These are phyloP conservation scores for Warburgia ugandensis DNA, from an alignment of 164 flowering plant genomes.

Conservation along the genomic window DNA sequence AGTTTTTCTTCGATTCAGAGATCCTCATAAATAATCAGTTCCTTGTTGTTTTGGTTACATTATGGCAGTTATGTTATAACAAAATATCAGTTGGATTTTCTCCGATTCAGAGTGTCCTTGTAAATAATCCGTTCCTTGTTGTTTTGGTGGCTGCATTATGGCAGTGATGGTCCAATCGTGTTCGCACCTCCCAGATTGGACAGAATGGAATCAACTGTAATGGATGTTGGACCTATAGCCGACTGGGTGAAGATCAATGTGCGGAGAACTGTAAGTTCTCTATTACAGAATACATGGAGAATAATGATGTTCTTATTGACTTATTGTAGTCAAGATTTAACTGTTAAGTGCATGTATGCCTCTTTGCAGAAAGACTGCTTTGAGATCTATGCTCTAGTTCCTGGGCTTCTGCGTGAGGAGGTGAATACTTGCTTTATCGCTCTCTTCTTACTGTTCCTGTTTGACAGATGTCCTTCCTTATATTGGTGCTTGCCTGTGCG, in stretches of 20 bases:
- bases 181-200: conserved; percentile 44
- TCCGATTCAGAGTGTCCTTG: too few species aligned
- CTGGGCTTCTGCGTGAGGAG: conserved; percentile 97
- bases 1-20: too few species aligned
- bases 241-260: conserved; percentile 96
- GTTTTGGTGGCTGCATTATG: background rate
- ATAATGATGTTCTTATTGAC: too few species aligned
- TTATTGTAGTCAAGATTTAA: background rate
- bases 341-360: background rate
- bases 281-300: background rate
- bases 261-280: conserved; percentile 57
- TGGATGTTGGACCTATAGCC: conserved; percentile 78
- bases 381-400: conserved; percentile 96
- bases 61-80: too few species aligned
- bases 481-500: conserved; percentile 1
- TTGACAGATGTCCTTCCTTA: too few species aligned
- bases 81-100: too few species aligned
- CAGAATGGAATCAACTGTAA: conserved; percentile 42
- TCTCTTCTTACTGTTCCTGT: background rate
- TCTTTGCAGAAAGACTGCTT: conserved; percentile 77
- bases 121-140: background rate
- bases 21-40: too few species aligned
- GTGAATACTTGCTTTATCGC: conserved; percentile 18
- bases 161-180: conserved; percentile 6
- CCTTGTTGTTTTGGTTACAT: too few species aligned